Evolutionary conservation across 2,329 filamentous ascomycete species (phyloP), one percentile per base, ranked within the genome.

Genomic region (Trichoderma sp.): DNA sequence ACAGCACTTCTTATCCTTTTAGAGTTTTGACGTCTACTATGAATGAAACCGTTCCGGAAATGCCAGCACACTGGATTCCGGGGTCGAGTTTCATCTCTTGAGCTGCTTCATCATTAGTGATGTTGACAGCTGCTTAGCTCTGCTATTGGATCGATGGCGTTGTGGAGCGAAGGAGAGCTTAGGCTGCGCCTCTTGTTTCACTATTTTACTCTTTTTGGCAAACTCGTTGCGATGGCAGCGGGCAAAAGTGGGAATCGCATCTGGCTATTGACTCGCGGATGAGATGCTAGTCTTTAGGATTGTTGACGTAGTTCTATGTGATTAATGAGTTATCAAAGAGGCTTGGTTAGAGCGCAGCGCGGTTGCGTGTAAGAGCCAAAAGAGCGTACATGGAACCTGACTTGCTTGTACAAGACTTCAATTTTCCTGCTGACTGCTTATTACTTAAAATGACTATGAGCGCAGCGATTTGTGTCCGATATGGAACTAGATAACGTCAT

Each of bases 211-310:
- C 63, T 45, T 66, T 50, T 66, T n/a, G 63, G 63, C 35, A 65
- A 24, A 21, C 24, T 29, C 12, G 29, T 16, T 38, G 21, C 3
- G 21, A 45, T 66, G 38, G 7, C 63, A 50, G 63, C 63, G 63
- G 63, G 63, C 63, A 66, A 66, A 66, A 50, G 63, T 66, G 63
- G 63, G 63, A 66, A 66, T 66, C 31, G 62, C 31, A 33, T 63
- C 18, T 35, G 9, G 18, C 8, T 33, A 21, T 21, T 63, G 60
- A 63, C 24, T 60, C 56, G 56, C 27, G 24, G 4, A 5, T 31
- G 24, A 29, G 27, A 27, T 29, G 27, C 12, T 27, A 60, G 12
- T 31, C 24, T 60, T 60, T 9, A 24, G 11, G 6, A 24, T 24
- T 56, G n/a, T 14, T 21, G 45, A 1, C 45, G 45, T 53, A 12